Evolutionary conservation across 495 filamentous ascomycete species (phyloP), one percentile per base, ranked within the genome.

Genomic region (Penicillium malachiteum): DNA sequence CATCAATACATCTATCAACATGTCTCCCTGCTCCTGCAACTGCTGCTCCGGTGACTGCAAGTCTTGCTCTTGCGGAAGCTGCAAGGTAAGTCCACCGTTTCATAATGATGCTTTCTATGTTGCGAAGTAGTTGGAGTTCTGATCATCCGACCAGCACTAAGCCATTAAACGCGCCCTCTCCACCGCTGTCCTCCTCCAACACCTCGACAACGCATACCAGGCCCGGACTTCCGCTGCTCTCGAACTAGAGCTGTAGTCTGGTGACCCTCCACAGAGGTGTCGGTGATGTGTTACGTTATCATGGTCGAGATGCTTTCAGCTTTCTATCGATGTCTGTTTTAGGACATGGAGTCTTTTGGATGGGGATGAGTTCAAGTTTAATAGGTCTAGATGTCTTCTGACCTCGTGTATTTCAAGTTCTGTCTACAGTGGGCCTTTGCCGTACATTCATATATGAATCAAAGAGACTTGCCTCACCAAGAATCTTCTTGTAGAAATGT

Each of bases 11-110:
- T 48, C 50, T 47, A 57, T 60, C 65, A 75, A 48, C 50, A 78
- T 78, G 75, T 65, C 62, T 69, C 72, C 73, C 71, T 76, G 73
- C 70, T 46, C 62, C 51, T 78, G 75, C 71, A 73, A 67, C 72
- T 75, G 69, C 70, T 76, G 73, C 73, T 61, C 65, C 59, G 68
- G 72, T 62, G 56, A 70, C 53, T 76, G 75, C 72, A 69, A 59
- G 55, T 68, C 68, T 39, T 76, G 75, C 72, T 70, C 73, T 48
- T 78, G 75, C 72, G 46, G 38, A 34, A 58, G 48, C 60, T 76
- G 73, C 72, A 62, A 39, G 30, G 73, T 76, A 71, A 48, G 71
- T 58, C 18, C 21, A 35, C 21, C 26, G 5, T 31, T 12, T 32
- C 38, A 26, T 46, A 21, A 38, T 41, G 11, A 46, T 14, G 11